Evolutionary conservation across 495 filamentous ascomycete species (phyloP), one percentile per base, ranked within the genome.

Genomic region (Recurvomyces mirabilis): DNA sequence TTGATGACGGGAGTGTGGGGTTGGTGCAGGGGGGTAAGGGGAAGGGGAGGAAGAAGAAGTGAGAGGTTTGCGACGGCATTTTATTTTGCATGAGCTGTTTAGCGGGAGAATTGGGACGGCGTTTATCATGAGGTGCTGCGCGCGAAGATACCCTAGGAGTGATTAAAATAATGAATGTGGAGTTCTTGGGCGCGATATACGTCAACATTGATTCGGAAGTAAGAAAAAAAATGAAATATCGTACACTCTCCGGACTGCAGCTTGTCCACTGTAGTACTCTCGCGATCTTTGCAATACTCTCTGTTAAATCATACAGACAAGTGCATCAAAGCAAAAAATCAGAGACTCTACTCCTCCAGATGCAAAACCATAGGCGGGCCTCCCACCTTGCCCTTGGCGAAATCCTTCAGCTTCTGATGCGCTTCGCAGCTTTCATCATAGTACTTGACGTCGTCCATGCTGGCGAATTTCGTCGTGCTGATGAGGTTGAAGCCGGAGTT

Each of bases 351-450:
- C 15, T 15, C 22, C 14, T 46, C 34, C 52, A 55, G 46, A 34
- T 50, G 60, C 3, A 54, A 33, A 6, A 37, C 36, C 31, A 62
- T 3, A 18, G 54, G 53, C 26, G 60, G 60, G 11, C 26, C 39
- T 0, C 29, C 47, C 14, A 60, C 41, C 51, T 57, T 60, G 11
- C 37, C 41, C 47, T 53, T 60, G 12, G 66, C 61, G 9, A 41
- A 32, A 43, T 66, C 67, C 70, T 80, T 84, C 29, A 84, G 60
- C 34, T 57, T 64, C 42, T 62, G 62, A 47, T 85, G 80, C 13
- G 78, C 79, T 44, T 67, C 65, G 56, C 78, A 82, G 46, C 74
- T 68, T 4, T 45, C 55, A 60, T 86, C 81, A 52, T 82, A 86
- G 43, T 74, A 85, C 51, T 75, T 60, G 74, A 84, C 77, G 60